Evolutionary conservation across 352 stramenopile genomes (phyloP), one percentile per base, ranked within the genome.

Genomic region (Albugo laibachii): DNA sequence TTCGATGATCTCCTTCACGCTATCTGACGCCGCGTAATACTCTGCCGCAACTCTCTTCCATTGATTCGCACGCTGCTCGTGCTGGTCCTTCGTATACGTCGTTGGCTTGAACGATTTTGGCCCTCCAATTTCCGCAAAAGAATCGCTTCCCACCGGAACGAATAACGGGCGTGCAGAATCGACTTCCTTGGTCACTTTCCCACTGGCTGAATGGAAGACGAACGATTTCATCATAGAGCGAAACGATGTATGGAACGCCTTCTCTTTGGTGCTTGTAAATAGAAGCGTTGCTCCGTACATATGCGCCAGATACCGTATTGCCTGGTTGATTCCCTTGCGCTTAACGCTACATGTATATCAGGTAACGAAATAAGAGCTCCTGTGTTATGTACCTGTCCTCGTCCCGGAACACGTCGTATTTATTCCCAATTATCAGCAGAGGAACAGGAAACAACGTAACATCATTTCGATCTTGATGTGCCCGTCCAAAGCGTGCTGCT

Each of bases 211-310:
- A 18, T 68, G 70, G 27, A 89, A 83, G 18, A 69, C 65, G 40
- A 79, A 82, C 8, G 21, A 52, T 36, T 83, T 81, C 62, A 83
- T 79, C 19, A 73, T 47, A 0, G 55, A 53, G 3, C 77, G 72
- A 42, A 92, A 83, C 45, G 83, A 65, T 14, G 70, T 63, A 16
- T 68, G 61, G 1, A 89, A 56, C 14, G 59, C 64, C 58, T 92
- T 95, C 51, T 96, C 83, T 52, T 87, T 93, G 38, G 63, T 68
- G 48, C 66, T 91, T 21, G 76, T 84, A 60, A 86, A 88, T 24
- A 94, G 51, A 34, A 96, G 60, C 12, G 59, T 87, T 10, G 79
- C 83, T n/a, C 80, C 78, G 52, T 92, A 86, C 49, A 78, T 58
- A 48, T 93, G 80, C 1, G 82, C 75, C 20, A 95, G 55, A 59